Evolutionary conservation across 2,329 filamentous ascomycete genomes (phyloP).

Genomic region (Teratosphaeria nubilosa): DNA sequence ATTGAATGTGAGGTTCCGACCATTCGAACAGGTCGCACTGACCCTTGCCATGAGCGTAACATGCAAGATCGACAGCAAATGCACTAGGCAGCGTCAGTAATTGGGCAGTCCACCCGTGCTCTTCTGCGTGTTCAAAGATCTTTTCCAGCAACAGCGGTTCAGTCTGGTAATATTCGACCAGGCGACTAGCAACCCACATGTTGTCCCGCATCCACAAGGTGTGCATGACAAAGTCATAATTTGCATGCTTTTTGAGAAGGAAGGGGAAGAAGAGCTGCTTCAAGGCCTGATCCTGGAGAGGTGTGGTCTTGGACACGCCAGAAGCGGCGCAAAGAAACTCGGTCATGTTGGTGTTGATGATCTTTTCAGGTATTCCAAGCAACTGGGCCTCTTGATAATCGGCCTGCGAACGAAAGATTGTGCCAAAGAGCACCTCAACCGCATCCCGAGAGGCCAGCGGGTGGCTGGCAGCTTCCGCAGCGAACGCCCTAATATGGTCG

Average conservation of each 20-base stretch:
- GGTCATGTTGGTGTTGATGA: constrained; percentile 62
- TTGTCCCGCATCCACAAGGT: constrained; percentile 87
- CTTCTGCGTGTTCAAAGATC: constrained; percentile 69
- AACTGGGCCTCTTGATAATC: constrained; percentile 47
- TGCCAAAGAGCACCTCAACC: constrained; percentile 55
- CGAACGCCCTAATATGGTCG: constrained; percentile 49
- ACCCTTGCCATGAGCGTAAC: constrained; percentile 70
- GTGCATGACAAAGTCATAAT: constrained; percentile 81
- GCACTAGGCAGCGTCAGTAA: constrained; percentile 69
- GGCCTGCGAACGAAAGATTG: constrained; percentile 49
- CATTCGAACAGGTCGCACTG: constrained; percentile 73
- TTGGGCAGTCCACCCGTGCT: constrained; percentile 75
- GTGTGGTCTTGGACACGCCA: constrained; percentile 61
- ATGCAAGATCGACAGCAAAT: constrained; percentile 78
- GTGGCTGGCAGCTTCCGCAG: constrained; percentile 63
- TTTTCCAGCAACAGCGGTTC: constrained; percentile 57
- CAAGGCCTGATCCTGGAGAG: constrained; percentile 63
- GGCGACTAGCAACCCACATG: constrained; percentile 70
- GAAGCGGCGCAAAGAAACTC: constrained; percentile 72
- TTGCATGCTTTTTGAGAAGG: constrained; percentile 63
- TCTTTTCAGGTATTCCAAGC: constrained; percentile 48
- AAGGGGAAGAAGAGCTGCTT: constrained; percentile 75
- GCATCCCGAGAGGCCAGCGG: constrained; percentile 84
- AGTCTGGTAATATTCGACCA: constrained; percentile 65
- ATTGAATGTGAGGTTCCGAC: constrained; percentile 55